Percentiles rank a stretch among this genome's conserved stretches.
phyloP scores from a whole-genome alignment of 192 early-diverging fungal species.

The Powellomyces hirtus region DNA sequence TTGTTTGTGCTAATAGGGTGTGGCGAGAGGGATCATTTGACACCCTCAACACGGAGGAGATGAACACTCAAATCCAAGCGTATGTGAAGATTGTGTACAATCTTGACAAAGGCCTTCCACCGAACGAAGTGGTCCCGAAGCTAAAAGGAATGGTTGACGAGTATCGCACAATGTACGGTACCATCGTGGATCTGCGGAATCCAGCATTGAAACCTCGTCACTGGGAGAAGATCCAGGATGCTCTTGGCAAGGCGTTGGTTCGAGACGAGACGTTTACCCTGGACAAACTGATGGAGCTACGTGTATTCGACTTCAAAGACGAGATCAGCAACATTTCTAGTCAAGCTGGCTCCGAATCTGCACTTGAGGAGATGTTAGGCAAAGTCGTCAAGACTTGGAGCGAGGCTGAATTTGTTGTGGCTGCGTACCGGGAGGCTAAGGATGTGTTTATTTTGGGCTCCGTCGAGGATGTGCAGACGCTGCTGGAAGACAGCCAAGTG shows the following conservation, averaged over 20 bases:
- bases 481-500: constrained; percentile 59
- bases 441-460: constrained; percentile 62
- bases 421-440: constrained; percentile 53
- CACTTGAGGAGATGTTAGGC: constrained; percentile 59
- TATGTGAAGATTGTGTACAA: constrained; percentile 58
- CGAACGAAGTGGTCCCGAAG: constrained; percentile 63
- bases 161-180: constrained; percentile 52
- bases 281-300: constrained; percentile 48
- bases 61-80: constrained; percentile 49
- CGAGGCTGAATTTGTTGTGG: constrained; percentile 57
- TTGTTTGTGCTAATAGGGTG: constrained; percentile 16
- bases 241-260: constrained; percentile 48
- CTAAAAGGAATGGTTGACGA: constrained; percentile 57
- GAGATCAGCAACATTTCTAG: constrained; percentile 55
- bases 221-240: constrained; percentile 64
- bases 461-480: constrained; percentile 61
- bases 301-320: constrained; percentile 60
- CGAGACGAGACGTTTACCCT: constrained; percentile 57
- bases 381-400: constrained; percentile 58
- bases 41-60: constrained; percentile 54
- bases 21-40: constrained; percentile 54
- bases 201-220: constrained; percentile 58
- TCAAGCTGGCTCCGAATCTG: constrained; percentile 59
- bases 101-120: constrained; percentile 64
- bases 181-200: constrained; percentile 63